phyloP scores from a whole-genome alignment of 352 stramenopile species.

The Pilasporangium apinafurcum region DNA sequence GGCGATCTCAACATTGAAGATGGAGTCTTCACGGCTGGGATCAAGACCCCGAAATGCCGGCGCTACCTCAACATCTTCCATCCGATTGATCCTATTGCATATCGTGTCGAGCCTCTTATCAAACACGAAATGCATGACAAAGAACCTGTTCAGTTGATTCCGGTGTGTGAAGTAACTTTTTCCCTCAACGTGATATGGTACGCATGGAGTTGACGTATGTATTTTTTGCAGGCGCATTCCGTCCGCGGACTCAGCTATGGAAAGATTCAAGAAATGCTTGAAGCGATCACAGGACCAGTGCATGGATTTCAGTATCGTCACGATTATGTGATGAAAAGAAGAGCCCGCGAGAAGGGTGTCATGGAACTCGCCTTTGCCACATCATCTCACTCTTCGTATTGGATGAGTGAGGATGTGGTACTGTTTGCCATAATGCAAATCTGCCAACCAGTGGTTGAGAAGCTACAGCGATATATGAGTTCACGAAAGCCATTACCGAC shows the following conservation, averaged over 20 bases:
- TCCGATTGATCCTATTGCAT: conserved; percentile 89
- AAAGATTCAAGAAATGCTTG: conserved; percentile 75
- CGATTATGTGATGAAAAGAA: conserved; percentile 73
- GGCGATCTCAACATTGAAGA: conserved; percentile 74
- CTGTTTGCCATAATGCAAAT: conserved; percentile 83
- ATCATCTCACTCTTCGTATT: conserved; percentile 84
- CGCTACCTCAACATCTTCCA: conserved; percentile 92
- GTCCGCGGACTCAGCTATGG: conserved; percentile 58
- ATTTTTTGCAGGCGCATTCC: conserved; percentile 39
- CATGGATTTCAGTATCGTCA: conserved; percentile 74
- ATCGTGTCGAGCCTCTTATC: conserved; percentile 87
- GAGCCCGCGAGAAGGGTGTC: conserved; percentile 76
- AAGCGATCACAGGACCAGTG: conserved; percentile 58
- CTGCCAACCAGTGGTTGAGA: conserved; percentile 77
- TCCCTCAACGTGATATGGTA: neutral
- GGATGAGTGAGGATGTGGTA: conserved; percentile 85
- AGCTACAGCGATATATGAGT: conserved; percentile 77
- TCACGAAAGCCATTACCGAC: conserved; percentile 61
- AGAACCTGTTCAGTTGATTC: conserved; percentile 71
- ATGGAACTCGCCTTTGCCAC: conserved; percentile 83
- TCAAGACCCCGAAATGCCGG: conserved; percentile 71
- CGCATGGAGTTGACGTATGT: too few relatives aligned
- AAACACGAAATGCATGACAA: conserved; percentile 87
- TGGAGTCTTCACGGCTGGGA: conserved; percentile 67
- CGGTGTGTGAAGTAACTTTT: conserved; percentile 16